phyloP scores from a whole-genome alignment of 2,329 filamentous ascomycete species.

The Phaeophleospora eucalypticola region DNA sequence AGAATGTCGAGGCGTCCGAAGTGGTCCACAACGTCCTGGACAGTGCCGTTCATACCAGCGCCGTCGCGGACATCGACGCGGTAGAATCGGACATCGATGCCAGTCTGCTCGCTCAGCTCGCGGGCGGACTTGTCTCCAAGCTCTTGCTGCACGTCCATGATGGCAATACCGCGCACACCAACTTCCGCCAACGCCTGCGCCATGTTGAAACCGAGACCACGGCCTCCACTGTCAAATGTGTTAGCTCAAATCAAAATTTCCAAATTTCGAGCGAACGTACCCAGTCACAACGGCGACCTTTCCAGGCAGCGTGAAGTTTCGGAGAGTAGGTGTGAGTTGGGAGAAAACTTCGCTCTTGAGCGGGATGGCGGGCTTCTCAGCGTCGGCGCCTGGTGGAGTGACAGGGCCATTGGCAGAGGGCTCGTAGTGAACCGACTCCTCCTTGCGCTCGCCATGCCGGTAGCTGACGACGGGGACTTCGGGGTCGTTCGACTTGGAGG shows the following conservation, averaged over 20 bases:
- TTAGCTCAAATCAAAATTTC: conserved; percentile 24
- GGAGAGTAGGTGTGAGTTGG: conserved; percentile 59
- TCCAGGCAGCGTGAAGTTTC: conserved; percentile 62
- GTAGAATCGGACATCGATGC: conserved; percentile 68
- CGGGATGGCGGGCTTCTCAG: conserved; percentile 29
- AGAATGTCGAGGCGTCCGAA: conserved; percentile 69
- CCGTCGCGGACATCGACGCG: conserved; percentile 74
- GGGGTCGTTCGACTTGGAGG: conserved; percentile 23
- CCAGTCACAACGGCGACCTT: conserved; percentile 66
- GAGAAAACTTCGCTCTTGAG: conserved; percentile 41
- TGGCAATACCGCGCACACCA: conserved; percentile 67
- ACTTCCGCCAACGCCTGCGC: conserved; percentile 72
- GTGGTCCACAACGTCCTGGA: conserved; percentile 61
- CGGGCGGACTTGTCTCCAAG: conserved; percentile 66
- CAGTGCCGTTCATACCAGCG: conserved; percentile 64
- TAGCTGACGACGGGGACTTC: conserved; percentile 33
- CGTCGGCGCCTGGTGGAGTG: conserved; percentile 31
- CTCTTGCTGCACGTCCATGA: conserved; percentile 74
- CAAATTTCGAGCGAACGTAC: no score
- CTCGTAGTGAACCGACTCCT: conserved; percentile 28
- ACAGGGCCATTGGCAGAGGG: conserved; percentile 27
- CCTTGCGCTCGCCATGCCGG: conserved; percentile 29
- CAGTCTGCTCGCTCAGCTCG: conserved; percentile 68
- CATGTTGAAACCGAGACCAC: conserved; percentile 76
- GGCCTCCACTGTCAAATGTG: conserved; percentile 56